These are phyloP conservation scores for Fennellomyces sp. DNA, from an alignment of 371 early-diverging fungal species.

Conservation along the genomic window DNA sequence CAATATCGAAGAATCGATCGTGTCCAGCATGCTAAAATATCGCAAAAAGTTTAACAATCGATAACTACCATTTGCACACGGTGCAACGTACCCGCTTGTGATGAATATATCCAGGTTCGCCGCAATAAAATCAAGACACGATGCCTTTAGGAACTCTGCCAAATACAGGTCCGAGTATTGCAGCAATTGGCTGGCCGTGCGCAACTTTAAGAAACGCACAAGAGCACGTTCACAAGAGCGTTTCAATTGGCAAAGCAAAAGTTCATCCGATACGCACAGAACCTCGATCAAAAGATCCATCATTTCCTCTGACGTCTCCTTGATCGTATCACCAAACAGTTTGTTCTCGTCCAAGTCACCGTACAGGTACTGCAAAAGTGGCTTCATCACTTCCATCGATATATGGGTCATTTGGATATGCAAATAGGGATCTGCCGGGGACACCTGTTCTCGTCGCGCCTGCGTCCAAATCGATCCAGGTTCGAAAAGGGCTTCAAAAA, in stretches of 20 bases:
- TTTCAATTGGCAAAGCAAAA: constrained; percentile 63
- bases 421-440: constrained; percentile 7
- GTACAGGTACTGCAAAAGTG: constrained; percentile 60
- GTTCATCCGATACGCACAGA: constrained; percentile 66
- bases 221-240: constrained; percentile 54
- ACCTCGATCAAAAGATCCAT: constrained; percentile 56
- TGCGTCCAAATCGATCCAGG: constrained; percentile 57
- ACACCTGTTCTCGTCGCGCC: constrained; percentile 22
- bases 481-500: constrained; percentile 63
- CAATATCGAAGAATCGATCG: constrained; percentile 17
- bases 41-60: neutral
- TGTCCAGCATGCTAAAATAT: constrained; percentile 25
- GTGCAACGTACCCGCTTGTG: constrained; percentile 54
- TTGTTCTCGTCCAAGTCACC: constrained; percentile 37
- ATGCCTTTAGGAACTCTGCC: constrained; percentile 48
- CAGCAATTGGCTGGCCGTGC: constrained; percentile 53
- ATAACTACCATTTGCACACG: too few relatives aligned
- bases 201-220: constrained; percentile 49
- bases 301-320: constrained; percentile 50
- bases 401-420: constrained; percentile 56
- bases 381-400: constrained; percentile 39
- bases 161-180: constrained; percentile 61
- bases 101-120: constrained; percentile 66
- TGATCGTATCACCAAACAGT: constrained; percentile 42
- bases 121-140: constrained; percentile 63